Percentiles rank a stretch among this genome's conserved stretches.
These are phyloP conservation scores for Cystobasidium ongulense DNA, from an alignment of 768 basidiomycete genomes.

Conservation along the genomic window DNA sequence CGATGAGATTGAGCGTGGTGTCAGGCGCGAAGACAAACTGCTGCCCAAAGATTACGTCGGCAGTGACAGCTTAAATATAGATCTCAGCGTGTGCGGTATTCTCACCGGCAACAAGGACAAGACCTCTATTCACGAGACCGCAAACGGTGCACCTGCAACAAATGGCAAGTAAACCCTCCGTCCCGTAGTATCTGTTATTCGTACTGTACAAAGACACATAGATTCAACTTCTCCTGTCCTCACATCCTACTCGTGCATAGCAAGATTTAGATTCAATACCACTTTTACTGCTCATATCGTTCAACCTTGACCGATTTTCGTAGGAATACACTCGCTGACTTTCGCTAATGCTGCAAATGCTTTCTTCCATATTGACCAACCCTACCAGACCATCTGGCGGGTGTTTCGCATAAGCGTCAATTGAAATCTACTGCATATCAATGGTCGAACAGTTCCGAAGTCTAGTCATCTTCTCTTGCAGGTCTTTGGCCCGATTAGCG, in stretches of 20 bases:
- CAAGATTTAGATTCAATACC: too few relatives aligned
- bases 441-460: background rate
- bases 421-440: background rate
- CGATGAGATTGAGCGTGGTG: slow-evolving; percentile 66
- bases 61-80: slow-evolving; percentile 7
- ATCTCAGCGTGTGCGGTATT: background rate
- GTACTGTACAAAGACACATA: background rate
- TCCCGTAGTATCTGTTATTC: background rate
- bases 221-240: background rate
- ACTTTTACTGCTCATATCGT: too few relatives aligned
- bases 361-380: background rate
- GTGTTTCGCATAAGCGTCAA: too few relatives aligned
- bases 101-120: background rate
- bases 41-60: slow-evolving; percentile 23
- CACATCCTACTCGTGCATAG: background rate
- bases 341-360: too few relatives aligned
- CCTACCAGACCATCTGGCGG: background rate
- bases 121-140: background rate
- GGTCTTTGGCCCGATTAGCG: background rate
- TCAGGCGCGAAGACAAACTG: slow-evolving; percentile 7
- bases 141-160: too few relatives aligned
- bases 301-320: too few relatives aligned
- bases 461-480: background rate
- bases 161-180: background rate
- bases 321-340: too few relatives aligned